Conservation (phyloP, 2,329 filamentous ascomycete genomes). For the Tolypocladium inflatum region DNA sequence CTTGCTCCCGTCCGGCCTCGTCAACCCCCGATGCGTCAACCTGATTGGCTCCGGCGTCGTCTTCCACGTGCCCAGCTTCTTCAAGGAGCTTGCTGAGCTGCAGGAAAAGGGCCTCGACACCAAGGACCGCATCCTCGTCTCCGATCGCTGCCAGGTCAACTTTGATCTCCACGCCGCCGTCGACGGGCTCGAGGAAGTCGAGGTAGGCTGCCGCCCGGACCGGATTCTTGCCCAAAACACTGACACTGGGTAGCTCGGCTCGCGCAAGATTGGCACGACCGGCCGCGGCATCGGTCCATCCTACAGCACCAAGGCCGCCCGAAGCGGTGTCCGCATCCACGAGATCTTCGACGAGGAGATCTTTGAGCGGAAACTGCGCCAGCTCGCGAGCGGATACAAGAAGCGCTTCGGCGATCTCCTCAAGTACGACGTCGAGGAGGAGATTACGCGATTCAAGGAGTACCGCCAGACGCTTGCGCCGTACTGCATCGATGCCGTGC, state of each 20-base stretch:
- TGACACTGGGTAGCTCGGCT: not conserved
- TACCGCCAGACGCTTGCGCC: conserved; percentile 47
- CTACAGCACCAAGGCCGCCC: conserved; percentile 16
- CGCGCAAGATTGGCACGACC: conserved; percentile 25
- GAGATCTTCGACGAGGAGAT: conserved; percentile 58
- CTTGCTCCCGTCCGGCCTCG: conserved; percentile 59
- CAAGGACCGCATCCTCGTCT: conserved; percentile 48
- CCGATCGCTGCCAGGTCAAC: conserved; percentile 53
- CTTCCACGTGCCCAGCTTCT: conserved; percentile 44
- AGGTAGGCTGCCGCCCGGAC: conserved; percentile 25
- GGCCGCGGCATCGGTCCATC: conserved; percentile 18
- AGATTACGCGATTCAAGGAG: conserved; percentile 52
- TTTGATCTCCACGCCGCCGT: conserved; percentile 58
- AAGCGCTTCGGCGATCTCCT: conserved; percentile 60
- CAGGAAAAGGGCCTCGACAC: conserved; percentile 16
- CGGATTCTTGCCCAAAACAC: not conserved
- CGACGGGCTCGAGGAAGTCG: conserved; percentile 57
- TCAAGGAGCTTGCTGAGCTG: conserved; percentile 30
- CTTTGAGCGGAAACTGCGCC: conserved; percentile 58
- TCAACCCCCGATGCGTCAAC: conserved; percentile 61
- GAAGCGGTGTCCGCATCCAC: conserved; percentile 57
- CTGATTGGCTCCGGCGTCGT: conserved; percentile 63
- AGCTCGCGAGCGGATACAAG: conserved; percentile 49
- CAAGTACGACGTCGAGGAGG: conserved; percentile 58
- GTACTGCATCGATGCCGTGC: conserved; percentile 58